These are phyloP conservation scores for Wickerhamiella spandovensis DNA, from an alignment of 805 yeast species.

Conservation along the genomic window DNA sequence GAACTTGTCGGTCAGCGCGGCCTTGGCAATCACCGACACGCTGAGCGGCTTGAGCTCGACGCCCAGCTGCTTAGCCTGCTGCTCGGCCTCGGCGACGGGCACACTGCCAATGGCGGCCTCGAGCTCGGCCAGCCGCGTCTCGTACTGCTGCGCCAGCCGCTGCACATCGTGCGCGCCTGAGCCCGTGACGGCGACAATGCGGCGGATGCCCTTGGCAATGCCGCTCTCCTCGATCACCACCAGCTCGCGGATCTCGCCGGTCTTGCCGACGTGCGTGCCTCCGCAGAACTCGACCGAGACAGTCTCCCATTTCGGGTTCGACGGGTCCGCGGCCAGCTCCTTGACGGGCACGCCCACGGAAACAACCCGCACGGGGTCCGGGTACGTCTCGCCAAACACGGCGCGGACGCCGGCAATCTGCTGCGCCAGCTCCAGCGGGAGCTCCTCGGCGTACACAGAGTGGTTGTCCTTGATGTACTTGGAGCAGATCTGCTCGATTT, in stretches of 20 bases:
- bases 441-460: slow-evolving; percentile 72
- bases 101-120: slow-evolving; percentile 30
- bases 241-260: slow-evolving; percentile 85
- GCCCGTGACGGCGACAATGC: slow-evolving; percentile 96
- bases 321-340: slow-evolving; percentile 59
- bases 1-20: slow-evolving; percentile 59
- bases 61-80: slow-evolving; percentile 67
- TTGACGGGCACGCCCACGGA: slow-evolving; percentile 87
- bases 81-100: slow-evolving; percentile 63
- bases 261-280: slow-evolving; percentile 91
- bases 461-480: slow-evolving; percentile 57
- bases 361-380: slow-evolving; percentile 97
- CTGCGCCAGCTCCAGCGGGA: slow-evolving; percentile 58
- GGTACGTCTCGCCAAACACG: slow-evolving; percentile 97
- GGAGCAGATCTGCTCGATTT: slow-evolving; percentile 65
- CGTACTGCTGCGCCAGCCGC: slow-evolving; percentile 64
- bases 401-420: slow-evolving; percentile 82
- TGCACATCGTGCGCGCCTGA: slow-evolving; percentile 83
- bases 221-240: slow-evolving; percentile 90
- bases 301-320: slow-evolving; percentile 58
- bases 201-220: slow-evolving; percentile 96
- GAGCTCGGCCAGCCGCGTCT: slow-evolving; percentile 42
- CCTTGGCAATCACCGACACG: slow-evolving; percentile 72
- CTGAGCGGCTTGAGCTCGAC: slow-evolving; percentile 71
- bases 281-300: slow-evolving; percentile 95